phyloP scores from a whole-genome alignment of 345 rosid species.

The Combretum micranthum region DNA sequence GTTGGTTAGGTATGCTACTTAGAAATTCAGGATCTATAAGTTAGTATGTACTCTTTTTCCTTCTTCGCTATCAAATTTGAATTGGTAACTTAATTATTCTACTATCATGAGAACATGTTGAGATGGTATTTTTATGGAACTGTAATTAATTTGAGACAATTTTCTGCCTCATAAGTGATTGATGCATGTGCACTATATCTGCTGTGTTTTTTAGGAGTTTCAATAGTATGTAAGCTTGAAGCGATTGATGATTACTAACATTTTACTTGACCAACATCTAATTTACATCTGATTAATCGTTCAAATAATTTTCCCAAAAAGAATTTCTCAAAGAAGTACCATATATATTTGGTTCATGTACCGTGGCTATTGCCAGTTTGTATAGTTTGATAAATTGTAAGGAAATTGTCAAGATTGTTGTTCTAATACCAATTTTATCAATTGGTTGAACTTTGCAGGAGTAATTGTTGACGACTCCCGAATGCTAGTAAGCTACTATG shows the following conservation, averaged over 20 bases:
- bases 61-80: not conserved
- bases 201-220: too few relatives aligned
- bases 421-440: not conserved
- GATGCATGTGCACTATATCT: too few relatives aligned
- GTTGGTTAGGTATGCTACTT: constrained; percentile 35
- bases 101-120: not conserved
- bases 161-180: not conserved
- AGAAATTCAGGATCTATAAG: not conserved
- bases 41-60: not conserved
- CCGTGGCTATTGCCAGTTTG: too few relatives aligned
- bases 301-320: too few relatives aligned
- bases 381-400: not conserved
- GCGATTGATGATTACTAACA: too few relatives aligned
- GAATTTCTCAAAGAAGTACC: too few relatives aligned
- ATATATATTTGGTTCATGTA: not conserved
- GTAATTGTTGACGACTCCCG: constrained; percentile 28
- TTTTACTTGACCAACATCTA: too few relatives aligned
- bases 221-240: too few relatives aligned
- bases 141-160: not conserved
- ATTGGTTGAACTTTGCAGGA: constrained; percentile 19
- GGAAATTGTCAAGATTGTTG: not conserved
- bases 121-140: not conserved
- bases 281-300: too few relatives aligned
- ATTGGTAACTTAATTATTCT: not conserved
- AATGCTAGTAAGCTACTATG: constrained; percentile 36